These are phyloP conservation scores for Calonectria hawksworthii DNA, from an alignment of 2,329 filamentous ascomycete genomes.

Conservation along the genomic window DNA sequence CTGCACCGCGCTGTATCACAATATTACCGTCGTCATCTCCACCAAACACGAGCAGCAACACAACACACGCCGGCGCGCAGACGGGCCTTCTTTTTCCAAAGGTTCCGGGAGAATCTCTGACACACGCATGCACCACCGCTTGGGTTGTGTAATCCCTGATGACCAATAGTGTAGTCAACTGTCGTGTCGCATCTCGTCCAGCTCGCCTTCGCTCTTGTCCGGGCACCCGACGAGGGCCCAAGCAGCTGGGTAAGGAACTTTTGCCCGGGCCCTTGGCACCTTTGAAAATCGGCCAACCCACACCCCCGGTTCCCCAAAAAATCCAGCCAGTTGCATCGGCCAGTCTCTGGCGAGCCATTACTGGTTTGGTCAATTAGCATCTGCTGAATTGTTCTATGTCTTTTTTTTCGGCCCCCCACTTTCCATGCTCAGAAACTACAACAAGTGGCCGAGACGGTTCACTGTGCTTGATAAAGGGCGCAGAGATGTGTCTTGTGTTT, in stretches of 20 bases:
- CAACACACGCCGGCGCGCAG: not conserved
- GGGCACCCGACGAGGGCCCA: constrained; percentile 25
- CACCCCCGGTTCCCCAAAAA: constrained; percentile 17
- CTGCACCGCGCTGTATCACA: constrained; percentile 7
- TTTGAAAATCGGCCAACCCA: constrained; percentile 41
- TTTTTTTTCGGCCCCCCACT: not conserved
- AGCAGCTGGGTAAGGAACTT: constrained; percentile 44
- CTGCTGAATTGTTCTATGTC: not conserved
- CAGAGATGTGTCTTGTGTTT: not conserved
- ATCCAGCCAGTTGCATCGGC: constrained; percentile 9
- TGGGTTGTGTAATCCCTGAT: constrained; percentile 6
- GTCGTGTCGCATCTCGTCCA: not conserved
- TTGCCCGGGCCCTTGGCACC: constrained; percentile 46
- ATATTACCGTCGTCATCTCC: constrained; percentile 7
- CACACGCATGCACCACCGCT: constrained; percentile 10
- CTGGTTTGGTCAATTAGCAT: constrained; percentile 6
- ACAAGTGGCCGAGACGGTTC: not conserved
- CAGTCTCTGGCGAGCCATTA: not conserved
- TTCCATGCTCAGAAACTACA: not conserved
- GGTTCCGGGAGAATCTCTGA: constrained; percentile 11
- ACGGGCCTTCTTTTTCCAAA: not conserved
- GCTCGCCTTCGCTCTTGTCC: constrained; percentile 3
- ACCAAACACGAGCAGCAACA: constrained; percentile 8
- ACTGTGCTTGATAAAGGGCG: not conserved
- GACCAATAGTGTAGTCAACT: not conserved